phyloP scores from a whole-genome alignment of 2,329 filamentous ascomycete genomes.

The Colletotrichum aenigma region DNA sequence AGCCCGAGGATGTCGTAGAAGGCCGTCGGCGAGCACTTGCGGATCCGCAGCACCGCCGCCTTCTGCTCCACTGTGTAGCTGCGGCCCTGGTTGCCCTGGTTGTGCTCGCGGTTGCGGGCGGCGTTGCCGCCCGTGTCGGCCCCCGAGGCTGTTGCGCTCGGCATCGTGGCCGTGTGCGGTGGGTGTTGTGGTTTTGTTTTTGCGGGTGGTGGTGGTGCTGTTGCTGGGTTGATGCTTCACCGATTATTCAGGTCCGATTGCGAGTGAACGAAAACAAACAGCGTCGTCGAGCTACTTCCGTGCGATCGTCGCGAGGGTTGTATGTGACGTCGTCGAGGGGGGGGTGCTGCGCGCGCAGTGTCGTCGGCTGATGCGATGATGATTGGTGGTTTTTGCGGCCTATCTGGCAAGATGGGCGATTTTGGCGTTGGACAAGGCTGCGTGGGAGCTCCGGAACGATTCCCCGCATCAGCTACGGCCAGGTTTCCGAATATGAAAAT shows the following conservation, averaged over 20 bases:
- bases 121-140: slow-evolving; percentile 48
- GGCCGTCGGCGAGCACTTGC: slow-evolving; percentile 80
- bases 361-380: neutral
- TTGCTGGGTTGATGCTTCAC: neutral
- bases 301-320: neutral
- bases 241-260: neutral
- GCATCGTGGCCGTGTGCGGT: slow-evolving; percentile 32
- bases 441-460: neutral
- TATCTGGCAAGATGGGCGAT: slow-evolving; percentile 17
- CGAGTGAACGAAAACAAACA: neutral
- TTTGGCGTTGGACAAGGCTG: slow-evolving; percentile 2
- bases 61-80: slow-evolving; percentile 90
- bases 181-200: neutral
- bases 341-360: neutral
- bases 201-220: neutral
- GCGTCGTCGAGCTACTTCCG: neutral
- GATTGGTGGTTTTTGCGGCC: slow-evolving; percentile 4
- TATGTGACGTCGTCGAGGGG: neutral
- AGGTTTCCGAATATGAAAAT: neutral
- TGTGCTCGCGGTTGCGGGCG: slow-evolving; percentile 66
- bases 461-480: slow-evolving; percentile 1
- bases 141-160: slow-evolving; percentile 59
- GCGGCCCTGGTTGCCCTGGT: slow-evolving; percentile 77
- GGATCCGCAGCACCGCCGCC: slow-evolving; percentile 86
- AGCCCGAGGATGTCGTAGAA: slow-evolving; percentile 95